phyloP scores from a whole-genome alignment of 495 filamentous ascomycete species.

The Pyrenopolyporus hunteri region DNA sequence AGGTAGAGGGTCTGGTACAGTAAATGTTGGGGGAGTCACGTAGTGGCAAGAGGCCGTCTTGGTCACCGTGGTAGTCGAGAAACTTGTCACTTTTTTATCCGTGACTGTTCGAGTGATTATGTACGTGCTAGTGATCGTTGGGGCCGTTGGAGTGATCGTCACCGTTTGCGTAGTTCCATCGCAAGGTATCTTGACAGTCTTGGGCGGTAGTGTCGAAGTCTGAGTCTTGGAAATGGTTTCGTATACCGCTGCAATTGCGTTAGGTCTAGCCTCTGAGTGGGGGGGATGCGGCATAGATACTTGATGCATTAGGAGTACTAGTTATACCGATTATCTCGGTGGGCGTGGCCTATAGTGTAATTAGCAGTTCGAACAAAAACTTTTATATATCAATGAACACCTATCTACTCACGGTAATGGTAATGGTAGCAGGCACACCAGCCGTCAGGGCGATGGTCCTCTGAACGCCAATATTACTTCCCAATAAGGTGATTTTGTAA shows the following conservation, averaged over 20 bases:
- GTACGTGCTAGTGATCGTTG: slow-evolving; percentile 43
- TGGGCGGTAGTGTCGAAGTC: slow-evolving; percentile 45
- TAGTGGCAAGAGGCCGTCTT: slow-evolving; percentile 48
- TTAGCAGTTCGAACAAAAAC: background rate
- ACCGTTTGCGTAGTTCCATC: slow-evolving; percentile 47
- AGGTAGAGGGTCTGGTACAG: slow-evolving; percentile 19
- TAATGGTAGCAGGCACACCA: slow-evolving; percentile 44
- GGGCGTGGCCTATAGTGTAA: slow-evolving; percentile 44
- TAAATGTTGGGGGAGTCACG: slow-evolving; percentile 30
- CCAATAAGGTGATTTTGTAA: slow-evolving; percentile 51
- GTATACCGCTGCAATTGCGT: slow-evolving; percentile 40
- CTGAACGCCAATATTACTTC: slow-evolving; percentile 47
- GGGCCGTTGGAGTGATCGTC: slow-evolving; percentile 43
- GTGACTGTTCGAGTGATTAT: slow-evolving; percentile 47
- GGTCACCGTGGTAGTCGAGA: slow-evolving; percentile 43
- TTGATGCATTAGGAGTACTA: slow-evolving; percentile 47
- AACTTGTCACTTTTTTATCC: slow-evolving; percentile 45
- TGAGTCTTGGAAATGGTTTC: slow-evolving; percentile 46
- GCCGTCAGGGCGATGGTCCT: slow-evolving; percentile 46
- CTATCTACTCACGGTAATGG: slow-evolving; percentile 43
- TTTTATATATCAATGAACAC: background rate
- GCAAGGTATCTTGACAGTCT: slow-evolving; percentile 45
- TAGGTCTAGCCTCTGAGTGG: background rate
- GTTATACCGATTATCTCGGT: slow-evolving; percentile 50
- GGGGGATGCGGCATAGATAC: slow-evolving; percentile 26